Evolutionary conservation across 2,329 filamentous ascomycete species (phyloP), one percentile per base, ranked within the genome.

Genomic region (Cladosporium sp.): DNA sequence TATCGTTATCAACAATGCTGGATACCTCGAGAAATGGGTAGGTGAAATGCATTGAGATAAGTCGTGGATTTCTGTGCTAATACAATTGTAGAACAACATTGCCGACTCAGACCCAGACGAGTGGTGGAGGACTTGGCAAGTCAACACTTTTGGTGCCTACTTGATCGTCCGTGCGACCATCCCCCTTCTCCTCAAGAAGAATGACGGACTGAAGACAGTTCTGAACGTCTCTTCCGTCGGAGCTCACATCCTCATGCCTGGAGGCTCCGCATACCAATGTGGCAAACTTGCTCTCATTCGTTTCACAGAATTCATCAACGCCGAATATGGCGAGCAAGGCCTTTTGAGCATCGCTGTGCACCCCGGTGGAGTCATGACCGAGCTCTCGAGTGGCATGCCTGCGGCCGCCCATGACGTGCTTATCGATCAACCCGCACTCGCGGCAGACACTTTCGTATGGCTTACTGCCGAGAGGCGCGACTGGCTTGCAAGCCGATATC

Each of bases 61-160:
- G 7, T 11, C 8, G 5, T 21, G 28, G 6, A 33, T 0, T 3
- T 31, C 29, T 33, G 16, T n/a, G 28, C 50, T 53, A 11, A 53
- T 14, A 1, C 18, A 6, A 3, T 31, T 11, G 5, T 18, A 53
- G 50, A 61, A 35, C 14, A 67, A 67, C 1, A 58, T 77, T 1
- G 66, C 64, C 11, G 74, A 76, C 16, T 69, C 67, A 0, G 72
- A 77, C 31, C 66, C 70, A 0, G 75, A 77, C 1, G 79, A 80
- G 14, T 87, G 83, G 80, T 83, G 81, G 80, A 70, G 69, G 31
- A 78, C 78, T 35, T 82, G 78, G 72, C 80, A 83, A 59, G 80
- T 84, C 66, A 87, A 86, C 68, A 70, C 85, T 33, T 80, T 79
- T 35, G 85, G 85, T 0, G 73, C 71, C 6, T 78, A 74, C 68